Evolutionary conservation across 768 basidiomycete genomes (phyloP), one percentile per base, ranked within the genome.

Genomic region (Astraeus odoratus): DNA sequence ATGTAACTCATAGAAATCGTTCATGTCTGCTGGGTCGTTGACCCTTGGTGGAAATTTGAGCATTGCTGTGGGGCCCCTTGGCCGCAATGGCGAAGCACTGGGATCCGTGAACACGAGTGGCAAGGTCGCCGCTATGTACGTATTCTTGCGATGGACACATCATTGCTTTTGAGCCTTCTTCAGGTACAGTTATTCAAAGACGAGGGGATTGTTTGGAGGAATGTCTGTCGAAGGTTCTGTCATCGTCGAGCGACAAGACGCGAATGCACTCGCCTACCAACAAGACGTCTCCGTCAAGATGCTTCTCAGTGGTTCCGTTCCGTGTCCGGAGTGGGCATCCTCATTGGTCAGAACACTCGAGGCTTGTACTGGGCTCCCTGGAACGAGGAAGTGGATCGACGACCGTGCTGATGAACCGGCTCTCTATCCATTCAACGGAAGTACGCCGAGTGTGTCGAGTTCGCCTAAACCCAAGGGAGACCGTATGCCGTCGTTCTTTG

Each of bases 21-120:
- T 99, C 67, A 98, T 98, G 95, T 76, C 92, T 10, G 85, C 92
- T 13, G 95, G 96, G 7, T 88, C 84, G 6, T 61, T 99, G 47
- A 92, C 87, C 2, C 69, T 96, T 2, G 94, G 94, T 16, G 93
- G 93, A 12, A 95, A 93, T 58, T 69, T 94, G 65, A 92, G 90
- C 50, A 69, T 91, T 35, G 85, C 94, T 8, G 73, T 96, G 1
- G 95, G 95, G 3, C 95, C 95, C 8, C 69, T 98, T 1, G 95
- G 95, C 18, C 81, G 95, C 23, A 97, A 92, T 57, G 89, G 87
- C n/a, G 30, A 98, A 68, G 95, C 92, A 3, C 73, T 73, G 3
- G 93, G 91, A 15, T 72, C 89, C 0, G 51, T 98, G 36, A 96
- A 81, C 56, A 75, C 86, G 1, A 86, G 79, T 40, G 94, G 94